A percentile compares a stretch with the other conserved stretches of the same genome.
Evolutionary conservation across 805 yeast genomes (phyloP).

Genomic region (Hemisphaericaspora nanyangensis): DNA sequence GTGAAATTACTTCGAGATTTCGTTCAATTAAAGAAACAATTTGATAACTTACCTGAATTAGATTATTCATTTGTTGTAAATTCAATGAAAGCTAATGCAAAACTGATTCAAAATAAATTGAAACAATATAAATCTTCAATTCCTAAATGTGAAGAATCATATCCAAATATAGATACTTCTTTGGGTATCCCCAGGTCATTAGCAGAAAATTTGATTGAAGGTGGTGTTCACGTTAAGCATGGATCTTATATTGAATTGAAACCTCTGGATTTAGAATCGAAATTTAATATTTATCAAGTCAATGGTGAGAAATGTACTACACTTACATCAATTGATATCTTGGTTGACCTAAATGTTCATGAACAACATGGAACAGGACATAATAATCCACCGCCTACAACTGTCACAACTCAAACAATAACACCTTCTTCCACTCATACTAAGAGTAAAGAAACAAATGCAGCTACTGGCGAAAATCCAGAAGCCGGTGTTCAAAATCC

Average conservation of each 20-base stretch:
- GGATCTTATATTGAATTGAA: slow-evolving; percentile 51
- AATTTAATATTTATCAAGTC: slow-evolving; percentile 36
- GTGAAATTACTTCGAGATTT: slow-evolving; percentile 43
- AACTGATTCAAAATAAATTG: slow-evolving; percentile 16
- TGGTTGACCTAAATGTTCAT: slow-evolving; percentile 2
- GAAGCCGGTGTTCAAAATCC: too few species aligned
- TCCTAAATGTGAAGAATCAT: slow-evolving; percentile 30
- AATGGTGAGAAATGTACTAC: slow-evolving; percentile 7
- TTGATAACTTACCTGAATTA: slow-evolving; percentile 29
- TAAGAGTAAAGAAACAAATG: too few species aligned
- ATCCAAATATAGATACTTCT: slow-evolving; percentile 35
- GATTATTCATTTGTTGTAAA: slow-evolving; percentile 18
- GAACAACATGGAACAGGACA: too few species aligned
- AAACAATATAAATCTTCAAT: slow-evolving; percentile 15
- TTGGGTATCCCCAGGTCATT: slow-evolving; percentile 43
- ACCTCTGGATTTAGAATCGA: slow-evolving; percentile 40
- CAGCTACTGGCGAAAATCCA: too few species aligned
- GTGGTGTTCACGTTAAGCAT: slow-evolving; percentile 43
- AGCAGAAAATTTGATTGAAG: slow-evolving; percentile 42
- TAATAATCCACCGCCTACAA: not conserved
- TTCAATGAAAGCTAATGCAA: slow-evolving; percentile 22
- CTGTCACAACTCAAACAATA: too few species aligned
- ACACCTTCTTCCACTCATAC: too few species aligned
- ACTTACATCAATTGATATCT: slow-evolving; percentile 1
- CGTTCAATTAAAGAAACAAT: slow-evolving; percentile 40